A percentile compares a stretch with the other conserved stretches of the same genome.
phyloP scores from a whole-genome alignment of 805 yeast species.

The Lipomyces oligophaga region DNA sequence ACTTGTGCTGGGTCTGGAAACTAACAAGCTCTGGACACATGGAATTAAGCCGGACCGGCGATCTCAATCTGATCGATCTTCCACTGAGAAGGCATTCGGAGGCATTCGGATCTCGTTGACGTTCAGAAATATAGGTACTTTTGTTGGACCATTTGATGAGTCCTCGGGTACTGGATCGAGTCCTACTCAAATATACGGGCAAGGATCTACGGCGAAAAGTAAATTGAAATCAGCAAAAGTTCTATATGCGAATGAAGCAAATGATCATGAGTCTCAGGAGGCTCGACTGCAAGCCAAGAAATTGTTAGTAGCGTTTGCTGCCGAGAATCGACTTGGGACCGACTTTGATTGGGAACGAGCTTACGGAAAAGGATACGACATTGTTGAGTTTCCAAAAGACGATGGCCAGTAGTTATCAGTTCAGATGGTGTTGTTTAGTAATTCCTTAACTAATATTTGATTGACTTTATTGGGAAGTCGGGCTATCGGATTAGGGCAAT shows the following conservation, averaged over 20 bases:
- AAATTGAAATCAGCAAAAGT: slow-evolving; percentile 8
- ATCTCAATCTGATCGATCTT: neutral
- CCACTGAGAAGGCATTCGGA: slow-evolving; percentile 9
- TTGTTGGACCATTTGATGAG: neutral
- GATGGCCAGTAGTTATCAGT: no score
- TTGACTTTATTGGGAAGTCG: no score
- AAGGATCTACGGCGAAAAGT: slow-evolving; percentile 17
- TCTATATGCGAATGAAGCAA: slow-evolving; percentile 1
- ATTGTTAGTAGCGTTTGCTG: slow-evolving; percentile 14
- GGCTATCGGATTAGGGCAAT: no score
- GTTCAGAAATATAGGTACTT: slow-evolving; percentile 20
- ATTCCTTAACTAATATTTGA: no score
- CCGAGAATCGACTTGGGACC: slow-evolving; percentile 12
- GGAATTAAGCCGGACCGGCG: slow-evolving; percentile 19
- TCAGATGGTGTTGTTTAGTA: no score
- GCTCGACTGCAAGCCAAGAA: slow-evolving; percentile 3
- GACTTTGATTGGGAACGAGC: slow-evolving; percentile 17
- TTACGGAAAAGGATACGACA: slow-evolving; percentile 22
- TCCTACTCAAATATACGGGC: slow-evolving; percentile 19
- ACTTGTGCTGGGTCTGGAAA: slow-evolving; percentile 19
- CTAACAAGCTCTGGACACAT: slow-evolving; percentile 27
- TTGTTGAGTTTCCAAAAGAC: slow-evolving; percentile 11
- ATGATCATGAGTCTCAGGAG: neutral
- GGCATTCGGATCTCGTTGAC: slow-evolving; percentile 22
- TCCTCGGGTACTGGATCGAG: neutral